Evolutionary conservation across 371 early-diverging fungal species (phyloP).

Genomic region (Lichtheimia ornata): DNA sequence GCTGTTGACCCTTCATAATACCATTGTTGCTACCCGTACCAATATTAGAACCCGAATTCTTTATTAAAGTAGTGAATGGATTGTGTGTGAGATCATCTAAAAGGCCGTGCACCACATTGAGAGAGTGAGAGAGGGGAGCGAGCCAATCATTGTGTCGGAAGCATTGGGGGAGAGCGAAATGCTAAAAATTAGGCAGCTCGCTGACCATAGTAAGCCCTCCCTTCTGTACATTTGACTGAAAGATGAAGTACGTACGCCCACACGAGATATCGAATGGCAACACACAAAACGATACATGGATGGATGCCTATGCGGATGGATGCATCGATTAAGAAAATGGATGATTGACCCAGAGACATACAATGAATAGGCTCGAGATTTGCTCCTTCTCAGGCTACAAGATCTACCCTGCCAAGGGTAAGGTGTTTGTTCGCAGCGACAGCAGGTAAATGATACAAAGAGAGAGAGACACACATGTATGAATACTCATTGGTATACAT

Average conservation of each 20-base stretch:
- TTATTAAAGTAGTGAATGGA: constrained; percentile 45
- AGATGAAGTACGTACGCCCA: not conserved
- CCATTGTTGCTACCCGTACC: constrained; percentile 67
- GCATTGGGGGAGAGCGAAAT: not conserved
- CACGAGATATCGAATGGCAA: not conserved
- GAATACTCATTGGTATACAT: not conserved
- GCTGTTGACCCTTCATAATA: constrained; percentile 68
- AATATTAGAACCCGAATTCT: constrained; percentile 81
- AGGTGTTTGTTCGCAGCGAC: constrained; percentile 90
- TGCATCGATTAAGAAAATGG: constrained; percentile 8
- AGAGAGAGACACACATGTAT: not conserved
- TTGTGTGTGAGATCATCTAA: no score
- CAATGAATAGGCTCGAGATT: constrained; percentile 73
- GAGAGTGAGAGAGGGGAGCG: no score
- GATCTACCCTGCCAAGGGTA: constrained; percentile 98
- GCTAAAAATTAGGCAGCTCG: not conserved
- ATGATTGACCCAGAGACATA: constrained; percentile 4
- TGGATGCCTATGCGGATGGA: constrained; percentile 10
- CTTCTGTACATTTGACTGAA: constrained; percentile 5
- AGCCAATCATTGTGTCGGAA: not conserved
- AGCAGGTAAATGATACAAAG: constrained; percentile 57
- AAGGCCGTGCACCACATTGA: no score
- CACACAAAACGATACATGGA: constrained; percentile 1
- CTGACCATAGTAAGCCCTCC: not conserved
- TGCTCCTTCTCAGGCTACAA: constrained; percentile 97